Base-by-base conservation (phyloP, 495 filamentous ascomycete species). In the Apodospora peruviana region DNA sequence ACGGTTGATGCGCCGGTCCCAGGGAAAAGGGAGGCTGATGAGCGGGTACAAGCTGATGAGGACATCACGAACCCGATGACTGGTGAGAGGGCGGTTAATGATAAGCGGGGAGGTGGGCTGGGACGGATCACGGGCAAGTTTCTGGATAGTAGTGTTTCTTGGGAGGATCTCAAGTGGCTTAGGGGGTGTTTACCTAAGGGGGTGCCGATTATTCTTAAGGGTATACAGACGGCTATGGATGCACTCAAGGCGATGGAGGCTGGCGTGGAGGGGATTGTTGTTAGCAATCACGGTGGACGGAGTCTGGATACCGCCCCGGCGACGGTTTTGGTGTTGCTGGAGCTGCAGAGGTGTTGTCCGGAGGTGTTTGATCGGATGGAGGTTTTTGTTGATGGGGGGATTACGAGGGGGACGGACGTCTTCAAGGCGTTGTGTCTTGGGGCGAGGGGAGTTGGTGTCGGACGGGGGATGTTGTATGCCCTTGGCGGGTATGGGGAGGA, bases 141-240 rank as follows among this genome's bases (percentile, higher is more conserved):
- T 58, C 82, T 93, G 47, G 86, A 90, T 48, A 69, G 84, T 0
- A 79, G 81, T 8, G 61, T 94, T 4, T 83, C 78, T n/a, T 96
- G 89, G 90, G 74, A 79, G 20, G 82, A 85, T 56, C 75, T 85
- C 1, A 51, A 66, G 4, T 84, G 81, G 79, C 38, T 61, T 22
- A 59, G 73, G 32, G 2, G 7, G 1, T 65, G 59, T 16, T 53
- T 61, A 1, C 60, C 62, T 1, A 68, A 67, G 0, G 66, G 59
- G 0, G 48, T 78, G 5, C 80, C 79, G 2, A 68, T 86, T 43
- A 69, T 85, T 11, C 47, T 86, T 0, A 87, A 88, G 51, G 85
- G 85, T 4, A 70, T 89, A 1, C 81, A 86, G 57, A 77, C 76
- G 2, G 74, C 73, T 0, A 74, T 72, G 43, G 84, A 88, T 63